phyloP scores from a whole-genome alignment of 1,284 basidiomycete species.

The Ustilago nuda region DNA sequence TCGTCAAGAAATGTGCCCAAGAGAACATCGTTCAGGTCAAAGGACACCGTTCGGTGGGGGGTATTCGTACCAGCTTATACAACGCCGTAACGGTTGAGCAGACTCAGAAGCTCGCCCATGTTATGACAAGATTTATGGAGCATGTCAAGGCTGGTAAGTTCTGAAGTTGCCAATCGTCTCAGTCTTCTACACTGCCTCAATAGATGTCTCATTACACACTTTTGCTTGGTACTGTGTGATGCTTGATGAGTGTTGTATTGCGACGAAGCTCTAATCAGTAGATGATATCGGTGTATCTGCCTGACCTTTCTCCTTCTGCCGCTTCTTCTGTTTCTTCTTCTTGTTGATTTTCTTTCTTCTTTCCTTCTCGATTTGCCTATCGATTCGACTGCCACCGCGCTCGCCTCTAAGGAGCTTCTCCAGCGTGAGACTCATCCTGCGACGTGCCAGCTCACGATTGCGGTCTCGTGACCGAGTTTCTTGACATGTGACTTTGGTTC shows the following conservation, averaged over 20 bases:
- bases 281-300: neutral
- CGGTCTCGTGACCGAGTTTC: constrained; percentile 56
- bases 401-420: constrained; percentile 53
- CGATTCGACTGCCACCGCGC: constrained; percentile 41
- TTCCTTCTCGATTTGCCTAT: constrained; percentile 53
- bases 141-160: constrained; percentile 44
- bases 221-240: neutral
- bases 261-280: neutral
- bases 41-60: constrained; percentile 63
- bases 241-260: neutral
- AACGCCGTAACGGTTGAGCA: constrained; percentile 91
- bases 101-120: constrained; percentile 71
- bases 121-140: constrained; percentile 71
- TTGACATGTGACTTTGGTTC: constrained; percentile 61
- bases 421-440: constrained; percentile 54
- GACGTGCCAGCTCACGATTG: constrained; percentile 59
- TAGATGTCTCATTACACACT: neutral
- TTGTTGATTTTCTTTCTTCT: constrained; percentile 52
- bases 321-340: constrained; percentile 58
- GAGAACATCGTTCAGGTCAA: constrained; percentile 61
- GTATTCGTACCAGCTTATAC: constrained; percentile 91
- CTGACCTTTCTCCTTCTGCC: constrained; percentile 24
- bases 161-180: constrained; percentile 4
- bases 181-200: neutral
- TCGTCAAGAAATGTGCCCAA: constrained; percentile 57